A percentile compares a stretch with the other conserved stretches of the same genome.
Conservation (phyloP, 768 basidiomycete species). For the Collybia mongolica region DNA sequence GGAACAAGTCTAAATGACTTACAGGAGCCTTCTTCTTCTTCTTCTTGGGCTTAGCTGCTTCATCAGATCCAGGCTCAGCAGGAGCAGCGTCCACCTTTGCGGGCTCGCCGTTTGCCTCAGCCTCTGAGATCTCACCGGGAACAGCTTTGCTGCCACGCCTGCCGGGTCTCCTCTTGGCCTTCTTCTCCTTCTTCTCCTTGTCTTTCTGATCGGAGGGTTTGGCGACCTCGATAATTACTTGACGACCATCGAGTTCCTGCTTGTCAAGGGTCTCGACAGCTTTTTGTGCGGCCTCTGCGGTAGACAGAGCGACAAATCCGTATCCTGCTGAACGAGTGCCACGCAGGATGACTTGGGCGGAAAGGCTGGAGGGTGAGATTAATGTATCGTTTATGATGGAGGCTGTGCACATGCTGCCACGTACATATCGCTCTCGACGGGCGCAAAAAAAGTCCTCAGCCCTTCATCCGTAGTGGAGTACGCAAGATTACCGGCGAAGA, state of each 20-base stretch:
- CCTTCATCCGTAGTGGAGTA: slow-evolving; percentile 93
- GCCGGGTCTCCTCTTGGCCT: slow-evolving; percentile 76
- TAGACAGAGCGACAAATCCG: slow-evolving; percentile 86
- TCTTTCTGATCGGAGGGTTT: slow-evolving; percentile 90
- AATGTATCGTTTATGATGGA: slow-evolving; percentile 24
- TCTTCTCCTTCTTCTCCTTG: slow-evolving; percentile 77
- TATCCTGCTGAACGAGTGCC: slow-evolving; percentile 87
- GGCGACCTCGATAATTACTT: slow-evolving; percentile 89
- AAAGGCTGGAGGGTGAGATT: slow-evolving; percentile 48
- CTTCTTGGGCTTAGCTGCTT: slow-evolving; percentile 82
- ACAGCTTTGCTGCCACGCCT: slow-evolving; percentile 86
- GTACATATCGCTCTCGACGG: slow-evolving; percentile 85
- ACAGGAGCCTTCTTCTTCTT: slow-evolving; percentile 75
- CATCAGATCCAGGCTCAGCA: slow-evolving; percentile 54
- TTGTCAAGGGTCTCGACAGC: slow-evolving; percentile 86
- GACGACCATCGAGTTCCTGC: slow-evolving; percentile 86
- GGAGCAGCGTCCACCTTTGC: slow-evolving; percentile 54
- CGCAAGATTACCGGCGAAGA: slow-evolving; percentile 95
- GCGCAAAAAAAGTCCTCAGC: slow-evolving; percentile 92
- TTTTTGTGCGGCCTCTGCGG: slow-evolving; percentile 79
- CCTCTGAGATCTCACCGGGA: slow-evolving; percentile 87
- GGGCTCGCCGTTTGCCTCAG: slow-evolving; percentile 81
- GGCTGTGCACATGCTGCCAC: slow-evolving; percentile 49
- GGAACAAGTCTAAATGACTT: slow-evolving; percentile 24
- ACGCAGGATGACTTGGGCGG: slow-evolving; percentile 85